These are phyloP conservation scores for Macrolepiota dolichaula DNA, from an alignment of 768 basidiomycete species.

Conservation along the genomic window DNA sequence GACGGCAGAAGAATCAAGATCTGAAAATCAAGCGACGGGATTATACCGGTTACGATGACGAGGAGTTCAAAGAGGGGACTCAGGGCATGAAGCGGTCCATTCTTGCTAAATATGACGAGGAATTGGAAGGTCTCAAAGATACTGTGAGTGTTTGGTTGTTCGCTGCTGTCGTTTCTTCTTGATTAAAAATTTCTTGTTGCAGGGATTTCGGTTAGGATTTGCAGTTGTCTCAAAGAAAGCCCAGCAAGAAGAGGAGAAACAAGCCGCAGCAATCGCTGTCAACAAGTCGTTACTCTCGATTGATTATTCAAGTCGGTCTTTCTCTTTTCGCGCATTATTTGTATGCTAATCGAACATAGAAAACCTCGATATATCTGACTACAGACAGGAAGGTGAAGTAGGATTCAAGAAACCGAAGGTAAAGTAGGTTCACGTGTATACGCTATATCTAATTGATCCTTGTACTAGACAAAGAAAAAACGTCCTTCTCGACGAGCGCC, in stretches of 20 bases:
- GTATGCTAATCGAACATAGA: conserved; percentile 43
- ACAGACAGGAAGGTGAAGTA: conserved; percentile 84
- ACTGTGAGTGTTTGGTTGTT: conserved; percentile 40
- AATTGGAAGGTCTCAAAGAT: conserved; percentile 71
- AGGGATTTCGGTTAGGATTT: conserved; percentile 89
- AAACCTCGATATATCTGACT: conserved; percentile 84
- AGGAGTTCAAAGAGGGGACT: conserved; percentile 77
- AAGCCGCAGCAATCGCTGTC: conserved; percentile 56
- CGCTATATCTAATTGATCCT: conserved; percentile 9
- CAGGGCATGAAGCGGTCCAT: conserved; percentile 81
- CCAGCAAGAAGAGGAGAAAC: conserved; percentile 41
- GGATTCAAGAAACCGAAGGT: conserved; percentile 97
- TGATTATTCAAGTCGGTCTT: conserved; percentile 81
- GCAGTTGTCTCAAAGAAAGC: conserved; percentile 40
- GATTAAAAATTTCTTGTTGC: background rate
- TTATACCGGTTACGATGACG: conserved; percentile 96
- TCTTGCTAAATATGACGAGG: conserved; percentile 92
- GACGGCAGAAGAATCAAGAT: conserved; percentile 72
- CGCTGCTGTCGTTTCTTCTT: background rate
- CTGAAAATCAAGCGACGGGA: conserved; percentile 85
- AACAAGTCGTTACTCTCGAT: conserved; percentile 82
- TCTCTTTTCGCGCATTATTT: background rate
- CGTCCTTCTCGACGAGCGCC: conserved; percentile 65
- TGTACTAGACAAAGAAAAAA: conserved; percentile 86
- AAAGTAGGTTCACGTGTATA: conserved; percentile 11